Base-by-base conservation (phyloP, 305 asterid genomes). In the Euphrasia arctica region DNA sequence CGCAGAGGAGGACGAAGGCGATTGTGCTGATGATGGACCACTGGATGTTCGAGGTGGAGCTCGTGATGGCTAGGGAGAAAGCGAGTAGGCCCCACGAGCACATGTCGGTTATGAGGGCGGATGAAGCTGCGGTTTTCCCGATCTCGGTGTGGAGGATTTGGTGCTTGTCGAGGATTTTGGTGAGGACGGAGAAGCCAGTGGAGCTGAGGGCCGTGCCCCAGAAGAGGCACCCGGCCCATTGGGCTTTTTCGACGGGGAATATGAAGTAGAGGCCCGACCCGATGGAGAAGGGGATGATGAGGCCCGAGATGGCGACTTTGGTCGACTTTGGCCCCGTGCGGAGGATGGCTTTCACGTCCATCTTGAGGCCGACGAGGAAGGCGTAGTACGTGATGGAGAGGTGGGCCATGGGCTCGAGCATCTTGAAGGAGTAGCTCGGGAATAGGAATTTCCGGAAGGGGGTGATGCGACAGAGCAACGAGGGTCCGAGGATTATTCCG, bases 401-500 rank as follows among this genome's bases (percentile, higher is more conserved):
- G 57, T 93, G 99, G 22, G 96, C 95, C 87, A 93, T 80, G 39
- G 96, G 95, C 85, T 93, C 97, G 58, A 93, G 59, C 6, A 83
- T 70, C 57, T 65, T 74, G 78, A 84, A 82, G 6, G 88, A 79
- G 54, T 79, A 93, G 60, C 68, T 78, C 14, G 97, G 97, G 78
- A 88, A 93, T 7, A 85, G 0, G 25, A 70, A 13, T 70, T 68
- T 74, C 54, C 77, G 74, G 72, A 63, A 79, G 18, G 45, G 6
- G 3, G 66, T 0, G 7, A 78, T 62, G 65, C 81, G 78, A 47
- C 97, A 97, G 9, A 90, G 72, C 12, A 41, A 77, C 5, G 96
- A 79, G 6, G 99, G 97, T 29, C 99, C 95, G 57, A 88, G 57
- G 47, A 93, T 60, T 72, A 90, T 72, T 31, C 97, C 99, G 4